Conservation (phyloP, 2,329 filamentous ascomycete species). For the Dothiorella sarmentorum region DNA sequence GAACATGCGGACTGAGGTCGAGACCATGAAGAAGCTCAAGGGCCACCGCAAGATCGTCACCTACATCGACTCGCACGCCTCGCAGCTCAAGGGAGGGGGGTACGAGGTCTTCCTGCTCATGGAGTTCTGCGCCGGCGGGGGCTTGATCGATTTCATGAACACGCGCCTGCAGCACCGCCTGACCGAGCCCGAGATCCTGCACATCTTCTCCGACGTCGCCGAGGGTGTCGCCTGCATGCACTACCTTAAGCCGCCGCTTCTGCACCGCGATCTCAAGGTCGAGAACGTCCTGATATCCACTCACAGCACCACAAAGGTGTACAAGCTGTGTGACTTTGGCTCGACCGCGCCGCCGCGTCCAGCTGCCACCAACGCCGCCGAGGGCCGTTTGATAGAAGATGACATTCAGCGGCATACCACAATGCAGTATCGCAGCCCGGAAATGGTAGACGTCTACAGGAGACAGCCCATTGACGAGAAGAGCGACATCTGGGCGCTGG, state of each 20-base stretch:
- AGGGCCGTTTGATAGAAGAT: constrained; percentile 91
- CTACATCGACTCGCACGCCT: constrained; percentile 97
- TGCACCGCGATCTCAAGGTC: constrained; percentile 95
- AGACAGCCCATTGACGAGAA: constrained; percentile 98
- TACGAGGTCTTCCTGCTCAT: constrained; percentile 98
- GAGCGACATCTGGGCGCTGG: constrained; percentile 96
- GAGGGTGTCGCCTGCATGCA: constrained; percentile 99
- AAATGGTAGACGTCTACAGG: constrained; percentile 98
- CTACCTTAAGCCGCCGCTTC: constrained; percentile 87
- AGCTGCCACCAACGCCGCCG: constrained; percentile 79
- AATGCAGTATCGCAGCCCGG: constrained; percentile 92
- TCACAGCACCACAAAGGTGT: constrained; percentile 63
- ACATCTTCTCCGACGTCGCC: constrained; percentile 93
- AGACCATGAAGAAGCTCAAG: constrained; percentile 99
- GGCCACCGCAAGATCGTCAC: constrained; percentile 94
- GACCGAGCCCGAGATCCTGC: constrained; percentile 94
- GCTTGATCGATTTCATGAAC: constrained; percentile 99
- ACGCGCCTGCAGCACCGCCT: constrained; percentile 92
- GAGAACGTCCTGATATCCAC: constrained; percentile 92
- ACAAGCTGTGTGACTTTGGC: constrained; percentile 98
- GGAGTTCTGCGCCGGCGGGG: constrained; percentile 94
- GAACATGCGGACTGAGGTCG: constrained; percentile 96
- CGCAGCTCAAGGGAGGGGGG: constrained; percentile 84
- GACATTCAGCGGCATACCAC: constrained; percentile 97
- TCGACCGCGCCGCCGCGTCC: constrained; percentile 80